Percentiles rank a stretch among this genome's conserved stretches.
These are phyloP conservation scores for Dendrobium catenatum DNA, from an alignment of 106 monocot species.

Conservation along the genomic window DNA sequence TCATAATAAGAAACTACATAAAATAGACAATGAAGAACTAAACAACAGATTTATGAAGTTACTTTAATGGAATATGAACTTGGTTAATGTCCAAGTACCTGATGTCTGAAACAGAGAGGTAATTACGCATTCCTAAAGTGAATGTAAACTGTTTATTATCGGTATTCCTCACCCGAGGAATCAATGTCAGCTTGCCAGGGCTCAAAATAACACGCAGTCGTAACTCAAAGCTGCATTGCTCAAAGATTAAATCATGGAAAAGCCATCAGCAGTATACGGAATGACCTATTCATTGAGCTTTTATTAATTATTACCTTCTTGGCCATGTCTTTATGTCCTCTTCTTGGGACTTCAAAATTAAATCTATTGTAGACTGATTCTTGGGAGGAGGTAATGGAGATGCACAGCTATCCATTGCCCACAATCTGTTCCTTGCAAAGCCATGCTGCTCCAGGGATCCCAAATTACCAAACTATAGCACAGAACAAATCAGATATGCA, in stretches of 20 bases:
- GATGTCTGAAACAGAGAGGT: conserved; percentile 58
- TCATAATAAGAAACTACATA: background rate
- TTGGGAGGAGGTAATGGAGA: conserved; percentile 32
- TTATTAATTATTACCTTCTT: conserved; percentile 24
- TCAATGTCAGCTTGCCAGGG: conserved; percentile 42
- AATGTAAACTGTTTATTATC: conserved; percentile 46
- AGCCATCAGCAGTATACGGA: background rate
- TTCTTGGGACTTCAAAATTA: conserved; percentile 52
- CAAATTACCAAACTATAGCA: conserved; percentile 44
- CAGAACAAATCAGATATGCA: background rate
- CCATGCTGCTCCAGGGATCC: conserved; percentile 52
- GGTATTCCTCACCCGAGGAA: conserved; percentile 56
- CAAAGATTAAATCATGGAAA: conserved; percentile 7
- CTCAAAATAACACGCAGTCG: conserved; percentile 39
- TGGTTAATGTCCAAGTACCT: conserved; percentile 21
- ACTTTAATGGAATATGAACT: background rate
- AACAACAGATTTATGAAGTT: background rate
- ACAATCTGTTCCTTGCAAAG: conserved; percentile 58
- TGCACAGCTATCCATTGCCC: conserved; percentile 40
- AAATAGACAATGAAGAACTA: background rate
- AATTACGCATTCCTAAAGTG: conserved; percentile 47
- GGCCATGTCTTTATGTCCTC: conserved; percentile 59
- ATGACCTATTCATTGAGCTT: background rate
- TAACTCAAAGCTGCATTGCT: conserved; percentile 57
- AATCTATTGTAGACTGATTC: conserved; percentile 39